phyloP scores from a whole-genome alignment of 1,139 yeast genomes.

The Suhomyces taliae region DNA sequence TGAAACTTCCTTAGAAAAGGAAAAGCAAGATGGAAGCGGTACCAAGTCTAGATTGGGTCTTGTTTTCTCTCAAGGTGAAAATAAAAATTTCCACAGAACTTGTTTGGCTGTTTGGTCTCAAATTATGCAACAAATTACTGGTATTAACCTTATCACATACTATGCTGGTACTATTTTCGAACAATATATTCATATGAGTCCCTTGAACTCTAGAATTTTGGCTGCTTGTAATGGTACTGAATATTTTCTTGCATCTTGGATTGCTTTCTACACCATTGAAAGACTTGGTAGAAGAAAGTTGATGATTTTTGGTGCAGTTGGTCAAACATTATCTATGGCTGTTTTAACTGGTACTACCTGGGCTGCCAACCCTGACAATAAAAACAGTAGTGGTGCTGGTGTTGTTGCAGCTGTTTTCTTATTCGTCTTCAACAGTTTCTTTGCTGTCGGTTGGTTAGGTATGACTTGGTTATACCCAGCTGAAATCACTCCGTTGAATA shows the following conservation, averaged over 20 bases:
- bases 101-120: slow-evolving; percentile 49
- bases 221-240: slow-evolving; percentile 66
- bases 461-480: slow-evolving; percentile 28
- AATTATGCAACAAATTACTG: slow-evolving; percentile 59
- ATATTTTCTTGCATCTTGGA: slow-evolving; percentile 61
- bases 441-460: slow-evolving; percentile 34
- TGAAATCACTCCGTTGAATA: slow-evolving; percentile 32
- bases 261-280: slow-evolving; percentile 64
- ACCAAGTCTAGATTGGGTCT: slow-evolving; percentile 23
- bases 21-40: slow-evolving; percentile 20
- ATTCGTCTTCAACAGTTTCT: slow-evolving; percentile 36
- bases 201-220: slow-evolving; percentile 53
- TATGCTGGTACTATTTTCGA: slow-evolving; percentile 63
- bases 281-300: slow-evolving; percentile 65
- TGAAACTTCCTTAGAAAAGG: slow-evolving; percentile 29
- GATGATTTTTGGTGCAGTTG: slow-evolving; percentile 53
- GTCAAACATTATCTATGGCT: slow-evolving; percentile 40
- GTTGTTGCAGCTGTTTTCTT: slow-evolving; percentile 38
- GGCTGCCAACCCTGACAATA: slow-evolving; percentile 25
- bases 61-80: slow-evolving; percentile 38
- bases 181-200: slow-evolving; percentile 38
- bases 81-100: slow-evolving; percentile 48
- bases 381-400: slow-evolving; percentile 13
- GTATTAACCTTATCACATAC: slow-evolving; percentile 69
- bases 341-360: slow-evolving; percentile 28